Evolutionary conservation across 805 yeast species (phyloP).

Genomic region (Candida coquimbonensis): DNA sequence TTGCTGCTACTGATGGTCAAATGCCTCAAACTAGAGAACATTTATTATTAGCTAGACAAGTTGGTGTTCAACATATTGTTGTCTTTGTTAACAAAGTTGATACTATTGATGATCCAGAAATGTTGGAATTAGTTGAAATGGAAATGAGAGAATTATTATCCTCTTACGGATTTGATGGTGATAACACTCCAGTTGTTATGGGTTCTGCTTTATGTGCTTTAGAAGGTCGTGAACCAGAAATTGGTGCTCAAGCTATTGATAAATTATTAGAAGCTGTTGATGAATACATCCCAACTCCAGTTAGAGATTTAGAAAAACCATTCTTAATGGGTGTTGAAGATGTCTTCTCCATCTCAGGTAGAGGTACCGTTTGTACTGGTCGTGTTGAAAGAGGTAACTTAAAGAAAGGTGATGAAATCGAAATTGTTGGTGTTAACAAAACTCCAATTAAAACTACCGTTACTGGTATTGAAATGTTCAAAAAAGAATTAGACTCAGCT

Average conservation of each 20-base stretch:
- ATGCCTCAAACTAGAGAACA: slow-evolving; percentile 99
- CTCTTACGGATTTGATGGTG: slow-evolving; percentile 96
- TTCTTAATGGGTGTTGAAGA: slow-evolving; percentile 97
- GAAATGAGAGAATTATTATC: slow-evolving; percentile 96
- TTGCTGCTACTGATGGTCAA: slow-evolving; percentile 98
- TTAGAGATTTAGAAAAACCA: slow-evolving; percentile 92
- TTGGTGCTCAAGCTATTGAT: slow-evolving; percentile 79
- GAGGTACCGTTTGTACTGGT: slow-evolving; percentile 99
- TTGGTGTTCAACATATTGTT: slow-evolving; percentile 96
- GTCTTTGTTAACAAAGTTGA: slow-evolving; percentile 98
- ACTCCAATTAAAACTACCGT: slow-evolving; percentile 88
- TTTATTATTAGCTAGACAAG: slow-evolving; percentile 96
- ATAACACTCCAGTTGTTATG: slow-evolving; percentile 95
- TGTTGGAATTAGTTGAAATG: slow-evolving; percentile 99
- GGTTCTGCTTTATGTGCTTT: slow-evolving; percentile 98
- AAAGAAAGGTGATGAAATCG: slow-evolving; percentile 98
- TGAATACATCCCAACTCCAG: slow-evolving; percentile 92
- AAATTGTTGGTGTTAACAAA: slow-evolving; percentile 88
- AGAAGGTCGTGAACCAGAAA: slow-evolving; percentile 81
- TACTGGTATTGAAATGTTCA: slow-evolving; percentile 99
- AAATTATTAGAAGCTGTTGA: slow-evolving; percentile 90
- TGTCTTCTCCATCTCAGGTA: slow-evolving; percentile 96
- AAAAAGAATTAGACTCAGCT: slow-evolving; percentile 95
- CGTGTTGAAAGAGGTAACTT: slow-evolving; percentile 97
- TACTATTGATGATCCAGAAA: slow-evolving; percentile 96